Evolutionary conservation across 345 rosid species (phyloP).

Genomic region (Acer saccharum): DNA sequence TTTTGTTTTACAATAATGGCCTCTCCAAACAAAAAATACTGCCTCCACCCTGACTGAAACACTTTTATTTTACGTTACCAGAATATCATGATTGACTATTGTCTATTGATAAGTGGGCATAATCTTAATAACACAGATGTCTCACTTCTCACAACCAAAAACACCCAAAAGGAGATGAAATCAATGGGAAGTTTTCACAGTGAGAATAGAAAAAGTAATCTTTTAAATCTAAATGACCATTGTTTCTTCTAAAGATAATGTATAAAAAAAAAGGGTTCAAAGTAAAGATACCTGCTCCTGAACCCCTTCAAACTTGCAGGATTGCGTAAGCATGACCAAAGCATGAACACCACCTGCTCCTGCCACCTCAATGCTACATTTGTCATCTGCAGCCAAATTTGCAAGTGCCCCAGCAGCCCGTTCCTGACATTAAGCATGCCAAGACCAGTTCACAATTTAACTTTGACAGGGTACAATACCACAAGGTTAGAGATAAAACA

Average conservation of each 20-base stretch:
- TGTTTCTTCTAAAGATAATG: neutral
- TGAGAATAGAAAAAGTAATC: neutral
- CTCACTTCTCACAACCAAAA: neutral
- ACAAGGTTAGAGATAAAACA: neutral
- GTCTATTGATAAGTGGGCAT: too few relatives aligned
- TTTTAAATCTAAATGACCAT: neutral
- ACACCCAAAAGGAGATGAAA: neutral
- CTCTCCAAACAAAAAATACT: too few relatives aligned
- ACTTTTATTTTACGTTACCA: too few relatives aligned
- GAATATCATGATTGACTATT: too few relatives aligned
- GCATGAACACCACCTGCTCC: conserved; percentile 36
- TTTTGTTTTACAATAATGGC: too few relatives aligned
- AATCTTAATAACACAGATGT: neutral
- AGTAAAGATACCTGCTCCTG: conserved; percentile 40
- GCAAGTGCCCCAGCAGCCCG: conserved; percentile 53
- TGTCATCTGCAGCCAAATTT: conserved; percentile 46
- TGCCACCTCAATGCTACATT: conserved; percentile 41
- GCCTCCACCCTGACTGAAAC: too few relatives aligned
- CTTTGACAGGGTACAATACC: neutral
- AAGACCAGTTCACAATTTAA: conserved; percentile 2
- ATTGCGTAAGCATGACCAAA: conserved; percentile 35
- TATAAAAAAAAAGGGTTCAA: neutral
- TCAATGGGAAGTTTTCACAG: neutral
- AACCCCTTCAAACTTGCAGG: conserved; percentile 40
- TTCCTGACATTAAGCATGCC: conserved; percentile 28